These are phyloP conservation scores for Lentinula detonsa DNA, from an alignment of 768 basidiomycete genomes.

Conservation along the genomic window DNA sequence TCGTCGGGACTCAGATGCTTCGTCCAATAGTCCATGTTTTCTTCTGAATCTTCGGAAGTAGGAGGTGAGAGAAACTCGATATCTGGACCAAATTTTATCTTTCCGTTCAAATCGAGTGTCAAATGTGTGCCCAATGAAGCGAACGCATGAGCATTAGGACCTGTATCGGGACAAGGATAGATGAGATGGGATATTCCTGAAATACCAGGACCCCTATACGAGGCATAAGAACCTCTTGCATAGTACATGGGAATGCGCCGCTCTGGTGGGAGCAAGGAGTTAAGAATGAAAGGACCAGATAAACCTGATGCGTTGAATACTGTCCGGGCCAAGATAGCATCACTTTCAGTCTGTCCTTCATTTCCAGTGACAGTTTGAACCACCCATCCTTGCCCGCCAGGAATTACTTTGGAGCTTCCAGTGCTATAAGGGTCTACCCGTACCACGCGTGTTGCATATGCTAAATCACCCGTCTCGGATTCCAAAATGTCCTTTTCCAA, in stretches of 20 bases:
- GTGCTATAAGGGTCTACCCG: slow-evolving; percentile 65
- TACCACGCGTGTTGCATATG: slow-evolving; percentile 76
- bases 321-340: slow-evolving; percentile 66
- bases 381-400: slow-evolving; percentile 71
- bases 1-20: slow-evolving; percentile 59
- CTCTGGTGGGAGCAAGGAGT: slow-evolving; percentile 55
- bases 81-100: slow-evolving; percentile 89
- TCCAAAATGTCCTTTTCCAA: slow-evolving; percentile 79
- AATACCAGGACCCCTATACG: slow-evolving; percentile 78
- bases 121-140: slow-evolving; percentile 90
- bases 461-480: slow-evolving; percentile 62
- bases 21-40: slow-evolving; percentile 73
- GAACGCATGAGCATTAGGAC: slow-evolving; percentile 55
- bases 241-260: slow-evolving; percentile 70
- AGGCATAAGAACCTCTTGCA: slow-evolving; percentile 82
- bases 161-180: slow-evolving; percentile 83
- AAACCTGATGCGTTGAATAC: slow-evolving; percentile 83
- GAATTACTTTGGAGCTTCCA: slow-evolving; percentile 19
- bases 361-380: slow-evolving; percentile 69
- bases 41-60: slow-evolving; percentile 26
- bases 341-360: slow-evolving; percentile 32
- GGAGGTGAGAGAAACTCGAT: slow-evolving; percentile 78
- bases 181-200: slow-evolving; percentile 67
- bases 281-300: slow-evolving; percentile 63
- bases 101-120: slow-evolving; percentile 79